Evolutionary conservation across 352 stramenopile species (phyloP).

Genomic region (Globisporangium perplexum): DNA sequence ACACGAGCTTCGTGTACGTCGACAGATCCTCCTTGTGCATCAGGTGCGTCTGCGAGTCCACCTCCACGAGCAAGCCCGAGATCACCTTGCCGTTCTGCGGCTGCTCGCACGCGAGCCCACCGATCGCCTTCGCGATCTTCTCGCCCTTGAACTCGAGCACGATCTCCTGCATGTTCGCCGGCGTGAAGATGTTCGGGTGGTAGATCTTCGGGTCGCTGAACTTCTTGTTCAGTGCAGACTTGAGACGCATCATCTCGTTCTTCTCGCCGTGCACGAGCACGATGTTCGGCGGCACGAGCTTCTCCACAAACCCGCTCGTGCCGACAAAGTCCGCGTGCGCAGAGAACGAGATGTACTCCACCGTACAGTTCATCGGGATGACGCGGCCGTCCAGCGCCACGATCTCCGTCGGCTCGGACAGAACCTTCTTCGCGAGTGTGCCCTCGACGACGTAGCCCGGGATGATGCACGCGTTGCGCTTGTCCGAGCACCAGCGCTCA

Average conservation of each 20-base stretch:
- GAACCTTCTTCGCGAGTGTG: slow-evolving; percentile 97
- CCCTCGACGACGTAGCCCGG: slow-evolving; percentile 98
- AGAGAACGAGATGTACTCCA: slow-evolving; percentile 98
- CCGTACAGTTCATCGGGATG: slow-evolving; percentile 92
- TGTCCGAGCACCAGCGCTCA: slow-evolving; percentile 96
- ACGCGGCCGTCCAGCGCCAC: slow-evolving; percentile 91
- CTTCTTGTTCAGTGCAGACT: slow-evolving; percentile 89
- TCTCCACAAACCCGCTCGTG: slow-evolving; percentile 95
- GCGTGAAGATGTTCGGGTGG: slow-evolving; percentile 74
- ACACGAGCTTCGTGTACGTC: slow-evolving; percentile 82
- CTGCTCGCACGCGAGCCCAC: slow-evolving; percentile 57
- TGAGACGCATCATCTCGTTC: slow-evolving; percentile 97
- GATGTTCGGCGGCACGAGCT: slow-evolving; percentile 91
- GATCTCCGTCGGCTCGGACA: slow-evolving; percentile 95
- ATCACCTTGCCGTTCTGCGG: slow-evolving; percentile 76
- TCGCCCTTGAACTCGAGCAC: slow-evolving; percentile 86
- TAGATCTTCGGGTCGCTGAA: slow-evolving; percentile 86
- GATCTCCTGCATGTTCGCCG: slow-evolving; percentile 86
- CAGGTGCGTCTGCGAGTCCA: slow-evolving; percentile 81
- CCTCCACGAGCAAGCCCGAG: slow-evolving; percentile 77
- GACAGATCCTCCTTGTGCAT: slow-evolving; percentile 84
- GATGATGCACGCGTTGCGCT: slow-evolving; percentile 98
- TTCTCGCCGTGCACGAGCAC: slow-evolving; percentile 97
- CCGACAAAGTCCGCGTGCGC: slow-evolving; percentile 97
- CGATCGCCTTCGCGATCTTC: slow-evolving; percentile 87